Conservation (phyloP, 441 rosid genomes). For the Pelargonium australe region DNA sequence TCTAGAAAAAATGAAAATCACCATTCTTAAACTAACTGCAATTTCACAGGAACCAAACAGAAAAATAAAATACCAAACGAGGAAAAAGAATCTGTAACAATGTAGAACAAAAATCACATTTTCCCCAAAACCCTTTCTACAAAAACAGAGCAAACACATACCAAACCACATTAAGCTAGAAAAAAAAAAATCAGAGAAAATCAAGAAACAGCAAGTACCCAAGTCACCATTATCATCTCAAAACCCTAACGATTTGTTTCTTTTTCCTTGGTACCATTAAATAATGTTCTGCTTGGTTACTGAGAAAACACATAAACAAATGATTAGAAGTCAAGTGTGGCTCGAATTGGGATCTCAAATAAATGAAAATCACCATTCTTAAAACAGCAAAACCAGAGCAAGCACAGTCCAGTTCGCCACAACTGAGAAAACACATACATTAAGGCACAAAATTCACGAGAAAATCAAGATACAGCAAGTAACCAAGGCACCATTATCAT, state of each 20-base stretch:
- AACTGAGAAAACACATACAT: too few species aligned
- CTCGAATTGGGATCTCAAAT: not conserved
- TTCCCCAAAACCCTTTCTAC: not conserved
- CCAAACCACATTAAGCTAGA: not conserved
- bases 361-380: not conserved
- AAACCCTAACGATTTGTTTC: not conserved
- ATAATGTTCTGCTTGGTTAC: not conserved
- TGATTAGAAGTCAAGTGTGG: too few species aligned
- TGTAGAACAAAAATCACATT: not conserved
- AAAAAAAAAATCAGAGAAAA: too few species aligned
- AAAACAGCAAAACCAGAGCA: too few species aligned
- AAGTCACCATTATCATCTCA: too few species aligned
- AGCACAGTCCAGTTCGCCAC: too few species aligned
- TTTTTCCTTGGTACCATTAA: not conserved
- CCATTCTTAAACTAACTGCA: not conserved
- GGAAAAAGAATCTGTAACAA: not conserved
- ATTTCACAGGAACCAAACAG: slow-evolving; percentile 4
- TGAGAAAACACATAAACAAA: not conserved
- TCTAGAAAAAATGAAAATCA: not conserved
- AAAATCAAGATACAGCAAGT: too few species aligned
- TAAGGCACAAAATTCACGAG: too few species aligned
- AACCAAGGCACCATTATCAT: too few species aligned
- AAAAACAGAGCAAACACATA: not conserved
- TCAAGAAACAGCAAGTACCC: too few species aligned
- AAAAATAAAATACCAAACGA: not conserved